Evolutionary conservation across 2,329 filamentous ascomycete genomes (phyloP), one percentile per base, ranked within the genome.

Genomic region (Arthrobotrys sinensis): DNA sequence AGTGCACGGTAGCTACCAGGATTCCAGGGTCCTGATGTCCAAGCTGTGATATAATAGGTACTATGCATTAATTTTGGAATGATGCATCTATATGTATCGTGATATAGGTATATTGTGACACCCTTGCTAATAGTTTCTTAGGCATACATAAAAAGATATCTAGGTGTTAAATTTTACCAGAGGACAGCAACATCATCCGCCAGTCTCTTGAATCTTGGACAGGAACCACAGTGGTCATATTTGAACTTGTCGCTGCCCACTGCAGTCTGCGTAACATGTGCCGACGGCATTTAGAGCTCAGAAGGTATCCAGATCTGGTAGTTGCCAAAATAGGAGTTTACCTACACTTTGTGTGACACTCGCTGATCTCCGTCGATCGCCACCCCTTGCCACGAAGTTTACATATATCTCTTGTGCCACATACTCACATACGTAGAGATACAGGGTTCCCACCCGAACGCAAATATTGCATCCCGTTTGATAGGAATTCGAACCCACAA

Each of bases 301-400:
- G 5, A 52, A 14, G 24, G 10, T 32, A 32, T 52, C 28, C 52
- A 14, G 6, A 55, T 55, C 28, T 6, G 34, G 52, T 36, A 16
- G 19, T 45, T 62, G 11, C 38, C 55, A 32, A 62, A 62, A 62
- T 45, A 62, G 55, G 55, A 2, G 19, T 45, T 32, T 62, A 24
- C 43, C n/a, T 48, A 10, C 11, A 6, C 11, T 11, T 36, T 34
- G 52, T 36, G n/a, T 12, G 52, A 36, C 52, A 16, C 11, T 32
- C 24, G 52, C 52, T 19, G 52, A 38, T 38, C 52, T 32, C 21
- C 7, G 28, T 3, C n/a, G 28, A 55, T 55, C 52, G n/a, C n/a
- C 28, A n/a, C 52, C 36, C 36, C 12, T 12, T 45, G n/a, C 4
- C 40, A 45, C 40, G 4, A 45, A 2, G 5, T 45, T 45, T 45